Evolutionary conservation across 2,329 filamentous ascomycete genomes (phyloP), one percentile per base, ranked within the genome.

Genomic region (Pyrenophora tritici-repentis): DNA sequence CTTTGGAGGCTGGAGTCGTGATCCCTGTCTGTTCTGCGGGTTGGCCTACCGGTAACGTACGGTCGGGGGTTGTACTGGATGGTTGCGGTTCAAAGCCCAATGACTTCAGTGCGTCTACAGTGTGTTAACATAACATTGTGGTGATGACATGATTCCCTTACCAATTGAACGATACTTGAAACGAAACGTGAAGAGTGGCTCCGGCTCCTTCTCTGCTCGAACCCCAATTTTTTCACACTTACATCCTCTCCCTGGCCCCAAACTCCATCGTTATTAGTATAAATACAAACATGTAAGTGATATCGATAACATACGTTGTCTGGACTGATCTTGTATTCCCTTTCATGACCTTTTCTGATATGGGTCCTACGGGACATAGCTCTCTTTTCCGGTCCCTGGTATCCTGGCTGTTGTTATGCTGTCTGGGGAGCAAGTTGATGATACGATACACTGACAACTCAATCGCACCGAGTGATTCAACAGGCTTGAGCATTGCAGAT

Each of bases 321-420:
- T 58, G 56, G 32, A 50, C 49, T n/a, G 53, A 58, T 17, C 45
- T 33, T 7, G 53, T 43, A 13, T 56, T 47, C 13, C 53, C 53
- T 42, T 58, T 56, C 6, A 56, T n/a, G 16, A 40, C 49, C 24
- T 56, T 53, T 14, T 56, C 56, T 7, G 52, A 46, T 12, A 58
- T 42, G 0, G 34, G 16, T 4, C 41, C n/a, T 6, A 53, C 16
- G 1, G 5, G 22, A 3, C 8, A 6, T 24, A 24, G 22, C 6
- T 24, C 8, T 18, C 14, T n/a, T n/a, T 20, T 20, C 3, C 3
- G 18, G 18, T 3, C 2, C 18, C 18, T 2, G 5, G 5, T 20
- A 20, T 20, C 5, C 18, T 3, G 18, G 18, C 18, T 20, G 18
- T 3, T 3, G 18, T 20, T 20, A 5, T n/a, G n/a, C n/a, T n/a